Conservation (phyloP, 1,284 basidiomycete genomes). For the Macrocybe sp. region DNA sequence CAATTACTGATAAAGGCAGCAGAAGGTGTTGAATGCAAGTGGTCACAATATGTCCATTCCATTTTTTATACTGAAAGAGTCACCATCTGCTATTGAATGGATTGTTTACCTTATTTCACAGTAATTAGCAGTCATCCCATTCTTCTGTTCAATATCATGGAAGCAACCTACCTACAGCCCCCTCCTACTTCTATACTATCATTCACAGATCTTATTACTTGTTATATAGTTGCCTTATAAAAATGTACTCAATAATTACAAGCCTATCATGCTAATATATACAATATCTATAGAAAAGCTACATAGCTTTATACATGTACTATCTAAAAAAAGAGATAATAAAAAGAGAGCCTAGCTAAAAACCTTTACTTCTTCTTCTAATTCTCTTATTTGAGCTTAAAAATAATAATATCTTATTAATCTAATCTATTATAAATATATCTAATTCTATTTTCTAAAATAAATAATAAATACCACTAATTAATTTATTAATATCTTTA, state of each 20-base stretch:
- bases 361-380: too few species aligned
- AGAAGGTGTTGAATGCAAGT: conserved; percentile 3
- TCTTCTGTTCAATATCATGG: conserved; percentile 14
- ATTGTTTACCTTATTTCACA: conserved; percentile 16
- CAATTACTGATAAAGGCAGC: too few species aligned
- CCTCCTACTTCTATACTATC: conserved; percentile 9
- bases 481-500: too few species aligned
- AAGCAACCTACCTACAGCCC: conserved; percentile 13
- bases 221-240: conserved; percentile 10
- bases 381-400: too few species aligned
- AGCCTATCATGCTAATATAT: conserved; percentile 3
- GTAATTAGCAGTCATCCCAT: conserved; percentile 14
- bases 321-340: too few species aligned
- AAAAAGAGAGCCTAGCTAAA: too few species aligned
- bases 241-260: conserved; percentile 3
- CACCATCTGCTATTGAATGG: conserved; percentile 11
- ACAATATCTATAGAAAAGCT: conserved; percentile 8
- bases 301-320: conserved; percentile 22
- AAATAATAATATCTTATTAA: too few species aligned
- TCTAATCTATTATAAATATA: too few species aligned
- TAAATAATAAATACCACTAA: too few species aligned
- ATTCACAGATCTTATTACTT: conserved; percentile 11
- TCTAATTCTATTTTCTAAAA: too few species aligned
- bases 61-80: conserved; percentile 15
- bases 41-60: conserved; percentile 9